Percentiles rank a stretch among this genome's conserved stretches.
phyloP scores from a whole-genome alignment of 306 rosid species.

The Mucuna pruriens region DNA sequence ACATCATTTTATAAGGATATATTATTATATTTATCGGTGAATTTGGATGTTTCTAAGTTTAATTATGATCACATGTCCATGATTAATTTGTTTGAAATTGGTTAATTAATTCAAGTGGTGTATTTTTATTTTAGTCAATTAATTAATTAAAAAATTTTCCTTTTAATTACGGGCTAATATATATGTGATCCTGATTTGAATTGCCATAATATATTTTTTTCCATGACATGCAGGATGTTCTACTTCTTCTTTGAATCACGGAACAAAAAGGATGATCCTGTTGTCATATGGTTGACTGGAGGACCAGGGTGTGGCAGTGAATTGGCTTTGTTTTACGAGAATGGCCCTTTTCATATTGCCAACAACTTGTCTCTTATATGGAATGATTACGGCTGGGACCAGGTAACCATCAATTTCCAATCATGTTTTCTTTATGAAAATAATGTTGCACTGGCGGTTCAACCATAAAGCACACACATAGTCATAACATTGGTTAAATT shows the following conservation, averaged over 20 bases:
- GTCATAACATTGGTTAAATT: neutral
- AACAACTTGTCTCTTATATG: slow-evolving; percentile 73
- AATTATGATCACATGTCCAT: neutral
- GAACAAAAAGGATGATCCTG: slow-evolving; percentile 57
- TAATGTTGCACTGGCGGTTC: neutral
- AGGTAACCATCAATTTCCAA: slow-evolving; percentile 43
- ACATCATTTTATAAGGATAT: no score
- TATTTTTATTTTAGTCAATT: neutral
- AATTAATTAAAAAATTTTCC: neutral
- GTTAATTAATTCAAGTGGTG: neutral
- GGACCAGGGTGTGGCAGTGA: slow-evolving; percentile 97
- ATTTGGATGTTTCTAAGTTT: neutral
- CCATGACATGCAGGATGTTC: slow-evolving; percentile 64
- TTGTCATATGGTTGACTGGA: slow-evolving; percentile 95
- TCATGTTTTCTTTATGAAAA: neutral
- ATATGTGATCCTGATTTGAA: neutral
- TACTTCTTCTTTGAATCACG: slow-evolving; percentile 92
- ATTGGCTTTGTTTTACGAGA: slow-evolving; percentile 85
- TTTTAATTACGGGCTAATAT: neutral
- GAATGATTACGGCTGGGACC: slow-evolving; percentile 95
- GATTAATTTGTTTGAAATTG: neutral
- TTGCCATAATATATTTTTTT: neutral
- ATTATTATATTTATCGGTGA: neutral
- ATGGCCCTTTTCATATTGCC: slow-evolving; percentile 84
- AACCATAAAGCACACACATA: neutral